Evolutionary conservation across 2,329 filamentous ascomycete species (phyloP).

Genomic region (Chalaropsis thielavioides): DNA sequence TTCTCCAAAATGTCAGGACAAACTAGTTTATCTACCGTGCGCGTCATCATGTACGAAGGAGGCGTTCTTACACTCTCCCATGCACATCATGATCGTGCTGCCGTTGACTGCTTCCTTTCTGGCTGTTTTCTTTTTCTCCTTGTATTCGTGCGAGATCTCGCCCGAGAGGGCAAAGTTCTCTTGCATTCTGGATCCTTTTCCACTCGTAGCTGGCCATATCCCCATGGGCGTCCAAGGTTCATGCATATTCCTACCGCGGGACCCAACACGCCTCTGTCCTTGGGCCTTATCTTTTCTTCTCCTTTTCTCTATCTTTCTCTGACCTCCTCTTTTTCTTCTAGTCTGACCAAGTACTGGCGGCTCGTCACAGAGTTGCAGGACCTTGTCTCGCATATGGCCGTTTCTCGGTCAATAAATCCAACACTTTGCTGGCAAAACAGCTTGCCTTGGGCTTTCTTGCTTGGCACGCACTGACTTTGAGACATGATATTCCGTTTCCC

Average conservation of each 20-base stretch:
- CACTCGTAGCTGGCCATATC: background rate
- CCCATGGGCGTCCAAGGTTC: background rate
- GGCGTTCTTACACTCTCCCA: background rate
- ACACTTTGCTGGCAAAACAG: background rate
- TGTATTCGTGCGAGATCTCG: constrained; percentile 4
- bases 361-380: background rate
- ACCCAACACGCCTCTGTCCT: background rate
- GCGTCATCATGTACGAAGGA: background rate
- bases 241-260: constrained; percentile 1
- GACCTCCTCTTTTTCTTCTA: background rate
- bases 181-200: background rate
- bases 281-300: background rate
- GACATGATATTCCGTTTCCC: background rate
- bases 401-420: constrained; percentile 6
- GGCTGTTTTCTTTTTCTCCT: background rate
- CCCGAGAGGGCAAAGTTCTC: background rate
- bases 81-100: background rate
- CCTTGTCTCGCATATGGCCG: background rate
- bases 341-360: background rate
- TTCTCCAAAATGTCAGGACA: background rate
- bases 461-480: background rate
- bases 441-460: background rate
- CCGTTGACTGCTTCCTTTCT: background rate
- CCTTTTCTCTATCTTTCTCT: background rate
- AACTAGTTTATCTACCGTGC: background rate